Evolutionary conservation across 306 rosid genomes (phyloP).

Genomic region (Hippophae gyantsensis): DNA sequence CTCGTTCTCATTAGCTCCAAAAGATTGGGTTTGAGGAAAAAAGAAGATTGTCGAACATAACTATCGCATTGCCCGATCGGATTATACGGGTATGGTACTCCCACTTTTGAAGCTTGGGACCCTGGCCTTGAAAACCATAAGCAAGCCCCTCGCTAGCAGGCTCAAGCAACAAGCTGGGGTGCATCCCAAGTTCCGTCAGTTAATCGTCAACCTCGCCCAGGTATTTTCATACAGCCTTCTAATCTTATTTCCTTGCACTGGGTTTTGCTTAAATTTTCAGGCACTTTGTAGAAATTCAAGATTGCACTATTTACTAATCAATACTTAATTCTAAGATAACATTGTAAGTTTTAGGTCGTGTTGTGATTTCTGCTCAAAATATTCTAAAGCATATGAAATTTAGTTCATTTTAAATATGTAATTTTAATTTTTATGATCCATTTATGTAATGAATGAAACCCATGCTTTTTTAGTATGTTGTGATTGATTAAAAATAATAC

Average conservation of each 20-base stretch:
- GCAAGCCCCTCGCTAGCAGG: conserved; percentile 75
- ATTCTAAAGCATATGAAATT: too few relatives aligned
- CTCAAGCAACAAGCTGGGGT: conserved; percentile 61
- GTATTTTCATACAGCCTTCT: conserved; percentile 13
- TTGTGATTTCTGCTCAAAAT: too few relatives aligned
- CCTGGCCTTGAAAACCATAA: conserved; percentile 60
- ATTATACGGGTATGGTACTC: conserved; percentile 34
- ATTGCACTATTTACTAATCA: not conserved
- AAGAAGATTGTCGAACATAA: not conserved
- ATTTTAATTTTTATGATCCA: too few relatives aligned
- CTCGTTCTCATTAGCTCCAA: not conserved
- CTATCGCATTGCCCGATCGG: conserved; percentile 10
- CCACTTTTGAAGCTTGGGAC: conserved; percentile 85
- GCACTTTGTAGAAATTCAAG: not conserved
- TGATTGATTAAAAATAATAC: too few relatives aligned
- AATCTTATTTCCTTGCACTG: conserved; percentile 6
- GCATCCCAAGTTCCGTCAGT: conserved; percentile 73
- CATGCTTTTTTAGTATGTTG: too few relatives aligned
- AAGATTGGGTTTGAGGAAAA: too few relatives aligned
- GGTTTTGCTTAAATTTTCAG: not conserved
- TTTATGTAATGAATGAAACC: too few relatives aligned
- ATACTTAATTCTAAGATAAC: too few relatives aligned
- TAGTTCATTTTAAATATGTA: too few relatives aligned
- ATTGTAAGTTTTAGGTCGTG: too few relatives aligned
- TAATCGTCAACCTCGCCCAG: conserved; percentile 67